Percentiles rank a stretch among this genome's conserved stretches.
These are phyloP conservation scores for Fusarium sp. DNA, from an alignment of 2,329 filamentous ascomycete genomes.

Conservation along the genomic window DNA sequence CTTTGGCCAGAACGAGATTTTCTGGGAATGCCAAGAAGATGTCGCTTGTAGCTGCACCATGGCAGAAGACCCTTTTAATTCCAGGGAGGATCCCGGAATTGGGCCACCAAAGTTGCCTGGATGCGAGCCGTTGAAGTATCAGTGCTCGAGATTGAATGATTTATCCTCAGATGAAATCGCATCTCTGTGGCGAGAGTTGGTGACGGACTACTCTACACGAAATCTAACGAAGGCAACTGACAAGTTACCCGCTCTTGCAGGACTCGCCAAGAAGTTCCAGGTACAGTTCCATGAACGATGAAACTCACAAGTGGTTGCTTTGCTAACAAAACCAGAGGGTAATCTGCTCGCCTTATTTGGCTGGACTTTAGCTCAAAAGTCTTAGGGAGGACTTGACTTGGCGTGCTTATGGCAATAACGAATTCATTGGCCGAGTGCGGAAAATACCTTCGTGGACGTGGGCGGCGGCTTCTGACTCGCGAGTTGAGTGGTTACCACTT, in stretches of 20 bases:
- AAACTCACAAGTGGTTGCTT: too few relatives aligned
- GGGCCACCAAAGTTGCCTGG: neutral
- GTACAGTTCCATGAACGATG: neutral
- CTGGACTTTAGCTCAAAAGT: neutral
- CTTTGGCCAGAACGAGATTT: neutral
- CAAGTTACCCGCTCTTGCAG: neutral
- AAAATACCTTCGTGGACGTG: neutral
- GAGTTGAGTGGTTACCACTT: neutral
- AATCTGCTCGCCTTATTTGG: neutral
- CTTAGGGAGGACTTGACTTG: neutral
- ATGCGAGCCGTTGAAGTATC: neutral
- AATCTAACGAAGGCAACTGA: neutral
- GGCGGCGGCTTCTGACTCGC: neutral
- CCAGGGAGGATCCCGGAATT: neutral
- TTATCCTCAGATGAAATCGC: neutral
- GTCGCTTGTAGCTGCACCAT: neutral
- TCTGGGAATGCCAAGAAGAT: conserved; percentile 2
- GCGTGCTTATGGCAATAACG: neutral
- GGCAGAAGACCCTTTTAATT: neutral
- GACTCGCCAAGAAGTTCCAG: neutral
- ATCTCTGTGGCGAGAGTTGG: neutral
- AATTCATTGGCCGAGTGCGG: neutral
- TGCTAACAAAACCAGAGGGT: neutral
- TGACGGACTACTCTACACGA: neutral
- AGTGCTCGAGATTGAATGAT: neutral